Conservation (phyloP, 1,139 yeast genomes). For the Diutina scorzettiae region DNA sequence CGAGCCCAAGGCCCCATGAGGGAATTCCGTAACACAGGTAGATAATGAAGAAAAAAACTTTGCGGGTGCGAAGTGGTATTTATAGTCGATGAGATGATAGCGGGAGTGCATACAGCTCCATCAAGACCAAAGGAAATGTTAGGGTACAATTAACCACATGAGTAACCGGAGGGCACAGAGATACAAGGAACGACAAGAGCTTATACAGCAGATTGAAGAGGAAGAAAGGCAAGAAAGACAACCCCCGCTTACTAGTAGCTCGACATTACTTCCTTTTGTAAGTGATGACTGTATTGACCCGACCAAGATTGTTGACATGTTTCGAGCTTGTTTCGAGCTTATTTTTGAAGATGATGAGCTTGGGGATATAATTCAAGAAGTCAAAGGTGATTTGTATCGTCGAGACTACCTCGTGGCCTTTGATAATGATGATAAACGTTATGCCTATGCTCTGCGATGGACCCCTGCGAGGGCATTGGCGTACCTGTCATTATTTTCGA, state of each 20-base stretch:
- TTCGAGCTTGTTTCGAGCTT: conserved; percentile 32
- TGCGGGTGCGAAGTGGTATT: background rate
- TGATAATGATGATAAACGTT: conserved; percentile 46
- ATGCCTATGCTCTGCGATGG: conserved; percentile 79
- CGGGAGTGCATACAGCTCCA: conserved; percentile 1
- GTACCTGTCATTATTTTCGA: conserved; percentile 52
- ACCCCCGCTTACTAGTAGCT: background rate
- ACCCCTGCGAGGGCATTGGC: conserved; percentile 72
- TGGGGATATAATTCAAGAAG: conserved; percentile 43
- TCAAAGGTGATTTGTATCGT: conserved; percentile 57
- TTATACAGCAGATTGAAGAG: background rate
- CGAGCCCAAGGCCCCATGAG: conserved; percentile 16
- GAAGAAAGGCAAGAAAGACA: background rate
- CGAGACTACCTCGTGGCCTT: conserved; percentile 65
- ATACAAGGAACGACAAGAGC: background rate
- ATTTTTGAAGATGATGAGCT: conserved; percentile 35
- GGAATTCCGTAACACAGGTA: conserved; percentile 40
- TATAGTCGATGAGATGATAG: conserved; percentile 6
- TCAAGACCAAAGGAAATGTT: background rate
- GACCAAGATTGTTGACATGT: conserved; percentile 35
- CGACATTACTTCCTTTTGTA: background rate
- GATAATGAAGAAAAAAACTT: conserved; percentile 15
- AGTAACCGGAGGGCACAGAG: conserved; percentile 1
- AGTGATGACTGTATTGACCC: conserved; percentile 2
- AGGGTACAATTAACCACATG: background rate